Evolutionary conservation across 1,284 basidiomycete genomes (phyloP), one percentile per base, ranked within the genome.

Genomic region (Erythrobasidium hasegawianum): DNA sequence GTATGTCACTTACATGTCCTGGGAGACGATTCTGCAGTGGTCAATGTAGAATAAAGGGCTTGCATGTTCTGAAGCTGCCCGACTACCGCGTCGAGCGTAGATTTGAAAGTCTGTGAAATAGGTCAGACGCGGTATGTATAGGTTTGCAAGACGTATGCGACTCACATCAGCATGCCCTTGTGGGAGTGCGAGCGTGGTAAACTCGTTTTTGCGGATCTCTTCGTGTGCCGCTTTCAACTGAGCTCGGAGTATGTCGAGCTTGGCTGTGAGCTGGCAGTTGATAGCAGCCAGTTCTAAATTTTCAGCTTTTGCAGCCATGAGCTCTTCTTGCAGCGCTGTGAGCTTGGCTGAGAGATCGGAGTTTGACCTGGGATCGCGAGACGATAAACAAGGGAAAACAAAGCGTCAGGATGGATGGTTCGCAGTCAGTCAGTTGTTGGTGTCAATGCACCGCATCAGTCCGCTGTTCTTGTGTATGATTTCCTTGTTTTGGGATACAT

Each of bases 401-500:
- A 7, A 5, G 22, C 20, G 55, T 39, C 24, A 38, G 33, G 20
- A 33, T 11, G 26, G 43, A 27, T 59, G 29, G 18, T 43, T 16
- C 40, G 39, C 27, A 24, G n/a, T n/a, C 20, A 33, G 13, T n/a
- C 24, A 14, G 33, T 27, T 41, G 10, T 18, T 40, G 18, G 20
- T 27, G 14, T 1, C 22, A 9, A 38, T 66, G 18, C 11, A 71
- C 73, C 71, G 71, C 66, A 70, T 67, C 14, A 74, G 68, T 50
- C 71, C 71, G 20, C 52, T 59, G 68, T 74, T 74, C 57, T 71
- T 72, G 57, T 69, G 67, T 47, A 74, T 74, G 61, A 74, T 73
- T 54, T 74, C 73, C 70, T 72, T 74, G 71, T 74, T 74, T 64
- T 74, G 73, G n/a, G 64, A 29, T 45, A 71, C 64, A 60, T 74